Conservation (phyloP, 2,329 filamentous ascomycete species). For the Geosmithia flava region DNA sequence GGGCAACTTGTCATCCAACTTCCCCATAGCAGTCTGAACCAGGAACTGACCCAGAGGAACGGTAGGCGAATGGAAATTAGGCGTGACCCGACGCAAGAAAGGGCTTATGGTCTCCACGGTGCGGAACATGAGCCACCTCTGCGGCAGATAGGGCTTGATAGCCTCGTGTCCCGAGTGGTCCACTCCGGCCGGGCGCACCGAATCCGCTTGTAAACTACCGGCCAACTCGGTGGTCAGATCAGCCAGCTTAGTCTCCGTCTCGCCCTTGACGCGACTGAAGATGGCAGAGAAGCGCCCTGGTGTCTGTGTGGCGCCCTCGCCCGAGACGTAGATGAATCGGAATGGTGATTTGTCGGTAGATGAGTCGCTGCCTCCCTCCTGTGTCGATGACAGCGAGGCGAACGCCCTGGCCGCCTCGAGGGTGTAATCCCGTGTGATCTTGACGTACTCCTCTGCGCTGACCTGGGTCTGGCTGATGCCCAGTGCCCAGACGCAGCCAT, state of each 20-base stretch:
- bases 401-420: slow-evolving; percentile 52
- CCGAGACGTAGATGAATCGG: slow-evolving; percentile 62
- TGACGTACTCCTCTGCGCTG: slow-evolving; percentile 50
- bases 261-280: slow-evolving; percentile 55
- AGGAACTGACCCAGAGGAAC: slow-evolving; percentile 28
- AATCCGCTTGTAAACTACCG: slow-evolving; percentile 38
- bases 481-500: slow-evolving; percentile 62
- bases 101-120: slow-evolving; percentile 13
- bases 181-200: slow-evolving; percentile 46
- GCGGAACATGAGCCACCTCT: slow-evolving; percentile 7
- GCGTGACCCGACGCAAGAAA: slow-evolving; percentile 5
- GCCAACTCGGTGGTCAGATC: slow-evolving; percentile 30
- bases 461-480: slow-evolving; percentile 52
- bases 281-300: slow-evolving; percentile 42
- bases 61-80: slow-evolving; percentile 25
- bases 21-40: slow-evolving; percentile 31
- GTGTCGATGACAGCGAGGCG: slow-evolving; percentile 24
- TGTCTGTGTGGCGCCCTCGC: slow-evolving; percentile 43
- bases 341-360: slow-evolving; percentile 30
- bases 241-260: slow-evolving; percentile 47
- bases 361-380: slow-evolving; percentile 4
- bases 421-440: slow-evolving; percentile 56
- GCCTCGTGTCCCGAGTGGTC: slow-evolving; percentile 32
- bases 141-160: slow-evolving; percentile 28
- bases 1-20: slow-evolving; percentile 6